A percentile compares a stretch with the other conserved stretches of the same genome.
phyloP scores from a whole-genome alignment of 176 grass and related monocot species.

The Aegilops umbellulata region DNA sequence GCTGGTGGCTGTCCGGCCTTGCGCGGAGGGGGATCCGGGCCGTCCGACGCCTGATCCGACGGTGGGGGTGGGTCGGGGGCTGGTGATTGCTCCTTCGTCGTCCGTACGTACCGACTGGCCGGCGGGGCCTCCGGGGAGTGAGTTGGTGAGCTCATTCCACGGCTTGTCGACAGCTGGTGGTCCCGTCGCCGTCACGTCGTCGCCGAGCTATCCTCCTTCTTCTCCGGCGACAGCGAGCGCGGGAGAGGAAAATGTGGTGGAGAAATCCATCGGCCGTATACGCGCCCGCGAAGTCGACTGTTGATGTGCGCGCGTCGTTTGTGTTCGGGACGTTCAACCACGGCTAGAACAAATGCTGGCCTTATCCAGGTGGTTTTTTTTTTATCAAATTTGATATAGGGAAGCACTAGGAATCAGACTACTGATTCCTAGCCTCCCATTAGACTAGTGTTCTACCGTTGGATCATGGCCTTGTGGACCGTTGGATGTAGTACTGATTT shows the following conservation, averaged over 20 bases:
- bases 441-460: too few species aligned
- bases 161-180: not conserved
- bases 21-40: rapidly evolving
- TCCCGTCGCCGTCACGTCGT: not conserved
- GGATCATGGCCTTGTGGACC: too few species aligned
- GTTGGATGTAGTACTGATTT: too few species aligned
- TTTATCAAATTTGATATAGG: too few species aligned
- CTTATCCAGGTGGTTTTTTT: too few species aligned
- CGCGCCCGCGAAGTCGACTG: too few species aligned
- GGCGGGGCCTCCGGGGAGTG: constrained; percentile 6
- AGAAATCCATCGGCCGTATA: not conserved
- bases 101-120: not conserved
- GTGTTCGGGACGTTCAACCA: too few species aligned
- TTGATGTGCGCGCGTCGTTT: too few species aligned
- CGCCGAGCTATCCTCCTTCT: not conserved
- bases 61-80: not conserved
- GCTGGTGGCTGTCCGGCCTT: constrained; percentile 32
- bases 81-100: not conserved
- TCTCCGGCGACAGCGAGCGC: not conserved
- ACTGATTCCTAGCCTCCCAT: too few species aligned
- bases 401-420: too few species aligned
- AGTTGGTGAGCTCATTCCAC: not conserved
- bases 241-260: not conserved
- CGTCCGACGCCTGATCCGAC: not conserved
- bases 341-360: too few species aligned